Base-by-base conservation (phyloP, 1,284 basidiomycete genomes). In the Crepidotus sp. region DNA sequence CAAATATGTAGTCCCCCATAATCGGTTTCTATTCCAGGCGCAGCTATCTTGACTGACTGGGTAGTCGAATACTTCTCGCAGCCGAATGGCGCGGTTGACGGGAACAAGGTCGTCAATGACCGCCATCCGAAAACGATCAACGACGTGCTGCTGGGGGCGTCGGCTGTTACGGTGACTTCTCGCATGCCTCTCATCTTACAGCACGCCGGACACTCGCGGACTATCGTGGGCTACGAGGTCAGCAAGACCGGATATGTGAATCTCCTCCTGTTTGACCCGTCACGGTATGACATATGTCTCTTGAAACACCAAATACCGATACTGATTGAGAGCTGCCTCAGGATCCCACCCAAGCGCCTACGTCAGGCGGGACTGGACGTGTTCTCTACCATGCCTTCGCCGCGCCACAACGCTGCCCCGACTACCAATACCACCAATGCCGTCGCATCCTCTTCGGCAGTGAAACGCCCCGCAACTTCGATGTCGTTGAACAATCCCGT, bases 151-250 rank as follows among this genome's bases (percentile, higher is more conserved):
- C 59, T 62, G 34, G 61, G 61, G 4, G 66, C 72, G 2, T 65
- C 68, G 2, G 66, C 79, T 4, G 67, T 92, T 7, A 55, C 68
- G 4, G 60, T 70, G 22, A 82, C 81, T 0, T 60, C 73, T 25
- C 76, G 71, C 54, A 80, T 88, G 72, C 90, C 90, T 3, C 56
- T 94, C 14, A 79, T 94, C 29, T 66, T 94, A 34, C 79, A 93
- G 67, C 80, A 88, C 54, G 59, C 71, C 3, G 87, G 89, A 0
- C 90, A 94, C 63, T 93, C 90, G 11, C 66, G 84, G n/a, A 83
- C 81, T 1, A 77, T 94, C 11, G 71, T 93, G 2, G 90, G 90
- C 1, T 91, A 83, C 54, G 87, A 93, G 58, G 62, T 79, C 29
- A 68, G 65, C 22, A 72, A 70, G 50, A 67, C 67, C 15, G 81